Evolutionary conservation across 2,329 filamentous ascomycete species (phyloP), one percentile per base, ranked within the genome.

Genomic region (Thyridium curvatum): DNA sequence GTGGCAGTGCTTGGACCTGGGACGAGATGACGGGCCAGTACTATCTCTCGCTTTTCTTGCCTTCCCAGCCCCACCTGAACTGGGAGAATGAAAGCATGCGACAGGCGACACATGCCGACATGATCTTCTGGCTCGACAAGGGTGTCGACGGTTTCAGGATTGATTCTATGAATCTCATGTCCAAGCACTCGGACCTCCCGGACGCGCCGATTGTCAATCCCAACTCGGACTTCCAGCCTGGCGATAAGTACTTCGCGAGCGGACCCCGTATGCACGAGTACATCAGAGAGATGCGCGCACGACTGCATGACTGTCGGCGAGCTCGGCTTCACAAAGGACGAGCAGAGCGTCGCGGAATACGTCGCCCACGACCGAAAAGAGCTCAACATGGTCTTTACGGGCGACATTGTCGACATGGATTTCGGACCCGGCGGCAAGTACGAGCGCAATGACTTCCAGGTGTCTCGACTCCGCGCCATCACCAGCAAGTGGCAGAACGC

Each of bases 61-160:
- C 74, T 0, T 76, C 82, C 35, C 85, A 89, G 53, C 85, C 85
- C 0, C 85, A 90, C 47, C 65, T 90, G 14, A 89, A 89, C 53
- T 89, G 84, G 84, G 81, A 86, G 40, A 81, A 82, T 35, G 67
- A 70, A 0, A 72, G 74, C 3, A 79, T 83, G 8, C 74, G 82
- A 7, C 65, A 78, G 37, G 84, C 79, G 1, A 80, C 87, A 2
- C 82, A 86, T 50, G 53, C 64, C 6, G 77, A 82, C 5, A 82
- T 87, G 71, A 66, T 69, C 0, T 89, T 87, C 55, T 89, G 85
- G 85, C 69, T 89, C 1, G 69, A 86, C 39, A 74, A 76, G 6
- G 82, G 81, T 0, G 74, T 79, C 0, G 72, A 78, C 36, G 78
- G 78, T 0, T 84, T 83, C 57, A 69, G 81, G 5, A 79, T 83